Base-by-base conservation (phyloP, 768 basidiomycete species). In the Suillus clintonianus region DNA sequence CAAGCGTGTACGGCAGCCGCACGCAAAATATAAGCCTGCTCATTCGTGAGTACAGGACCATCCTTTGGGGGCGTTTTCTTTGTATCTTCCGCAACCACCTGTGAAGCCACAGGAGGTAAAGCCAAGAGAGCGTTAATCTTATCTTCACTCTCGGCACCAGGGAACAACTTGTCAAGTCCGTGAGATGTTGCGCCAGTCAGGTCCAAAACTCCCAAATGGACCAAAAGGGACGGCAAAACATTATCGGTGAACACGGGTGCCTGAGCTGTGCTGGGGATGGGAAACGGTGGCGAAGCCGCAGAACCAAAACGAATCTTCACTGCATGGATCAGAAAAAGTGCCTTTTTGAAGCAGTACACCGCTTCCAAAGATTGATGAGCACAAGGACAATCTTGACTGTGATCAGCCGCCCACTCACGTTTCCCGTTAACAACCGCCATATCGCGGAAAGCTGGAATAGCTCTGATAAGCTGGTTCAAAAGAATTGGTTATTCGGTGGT, bases 331-430 rank as follows among this genome's bases (percentile, higher is more conserved):
- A 95, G 83, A 75, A 94, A 93, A 37, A 97, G 79, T 2, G 91
- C 93, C 71, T 95, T 97, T 76, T 94, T 95, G 83, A 94, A 93
- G 71, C 92, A 86, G 76, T 93, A 95, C 27, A 94, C 81, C n/a
- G 86, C 92, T 94, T 41, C 62, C 53, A 27, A 48, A 27, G 37
- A 57, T 30, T 17, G 42, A 36, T 54, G 37, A 56, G 53, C 57
- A 4, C 62, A 56, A 42, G 24, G 15, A 27, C 37, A 65, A 53
- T 48, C 55, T 27, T 45, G 34, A 24, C n/a, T 42, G 57, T 48
- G 43, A 62, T 59, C 42, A n/a, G 63, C 68, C 55, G 64, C 60
- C 57, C 36, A 71, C 76, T 67, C 60, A 92, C 92, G 83, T 74
- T 83, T 80, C 37, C 82, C 86, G 48, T 91, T 75, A 11, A 95